Evolutionary conservation across 805 yeast genomes (phyloP).

Genomic region (Ogataea corticis): DNA sequence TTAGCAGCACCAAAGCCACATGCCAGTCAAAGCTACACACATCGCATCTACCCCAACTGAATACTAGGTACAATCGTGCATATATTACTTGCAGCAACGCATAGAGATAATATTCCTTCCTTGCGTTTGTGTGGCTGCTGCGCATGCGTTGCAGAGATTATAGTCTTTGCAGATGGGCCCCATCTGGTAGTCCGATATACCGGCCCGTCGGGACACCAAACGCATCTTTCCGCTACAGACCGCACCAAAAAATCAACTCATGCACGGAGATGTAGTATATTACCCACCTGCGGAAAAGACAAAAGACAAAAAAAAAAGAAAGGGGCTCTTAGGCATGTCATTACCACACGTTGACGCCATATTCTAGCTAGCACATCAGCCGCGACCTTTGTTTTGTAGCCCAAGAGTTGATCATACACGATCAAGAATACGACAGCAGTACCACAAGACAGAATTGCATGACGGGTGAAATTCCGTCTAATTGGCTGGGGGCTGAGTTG

Average conservation of each 20-base stretch:
- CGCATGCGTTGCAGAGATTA: neutral
- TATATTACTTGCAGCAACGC: conserved; percentile 1
- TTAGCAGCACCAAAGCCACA: neutral
- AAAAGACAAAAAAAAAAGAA: conserved; percentile 2
- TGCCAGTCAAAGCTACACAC: conserved; percentile 2
- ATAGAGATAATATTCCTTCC: neutral
- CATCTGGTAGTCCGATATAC: neutral
- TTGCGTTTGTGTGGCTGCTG: conserved; percentile 3
- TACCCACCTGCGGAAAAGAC: conserved; percentile 1
- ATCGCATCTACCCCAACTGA: neutral
- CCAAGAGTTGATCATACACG: too few species aligned
- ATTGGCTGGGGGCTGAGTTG: too few species aligned
- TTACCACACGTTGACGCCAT: neutral
- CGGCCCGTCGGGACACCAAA: neutral
- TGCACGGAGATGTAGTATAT: conserved; percentile 5
- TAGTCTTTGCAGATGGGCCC: neutral
- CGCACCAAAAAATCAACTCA: neutral
- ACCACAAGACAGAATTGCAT: too few species aligned
- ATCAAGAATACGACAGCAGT: too few species aligned
- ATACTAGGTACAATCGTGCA: neutral
- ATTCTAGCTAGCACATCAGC: neutral
- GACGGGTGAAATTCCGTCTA: too few species aligned
- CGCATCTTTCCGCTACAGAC: neutral
- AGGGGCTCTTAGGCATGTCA: neutral
- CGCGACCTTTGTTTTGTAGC: neutral